A percentile compares a stretch with the other conserved stretches of the same genome.
Evolutionary conservation across 2,329 filamentous ascomycete species (phyloP).

Genomic region (Colletotrichum spaethianum): DNA sequence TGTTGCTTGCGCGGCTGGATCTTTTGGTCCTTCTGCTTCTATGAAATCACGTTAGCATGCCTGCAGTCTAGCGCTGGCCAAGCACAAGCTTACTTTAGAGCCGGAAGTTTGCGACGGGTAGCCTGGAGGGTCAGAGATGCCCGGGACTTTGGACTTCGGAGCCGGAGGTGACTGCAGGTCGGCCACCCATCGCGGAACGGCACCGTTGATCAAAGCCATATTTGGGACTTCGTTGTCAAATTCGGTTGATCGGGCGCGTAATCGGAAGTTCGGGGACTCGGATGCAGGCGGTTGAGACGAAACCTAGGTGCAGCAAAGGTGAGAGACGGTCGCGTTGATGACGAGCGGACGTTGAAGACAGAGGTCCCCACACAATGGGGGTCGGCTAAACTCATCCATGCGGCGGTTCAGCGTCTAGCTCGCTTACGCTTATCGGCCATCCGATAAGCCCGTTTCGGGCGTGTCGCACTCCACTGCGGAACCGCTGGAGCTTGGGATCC

Average conservation of each 20-base stretch:
- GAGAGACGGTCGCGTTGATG: neutral
- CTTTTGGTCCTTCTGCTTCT: slow-evolving; percentile 67
- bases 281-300: slow-evolving; percentile 13
- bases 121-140: slow-evolving; percentile 88
- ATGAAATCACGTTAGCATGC: slow-evolving; percentile 15
- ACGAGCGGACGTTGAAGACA: slow-evolving; percentile 25
- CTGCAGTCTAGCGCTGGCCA: neutral
- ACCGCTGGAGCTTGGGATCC: slow-evolving; percentile 34
- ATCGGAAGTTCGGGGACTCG: neutral
- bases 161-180: slow-evolving; percentile 81
- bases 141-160: slow-evolving; percentile 74
- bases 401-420: slow-evolving; percentile 17
- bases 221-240: neutral
- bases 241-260: neutral
- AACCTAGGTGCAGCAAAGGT: neutral
- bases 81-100: slow-evolving; percentile 66
- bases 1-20: slow-evolving; percentile 74
- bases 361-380: slow-evolving; percentile 13
- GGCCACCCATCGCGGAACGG: slow-evolving; percentile 83
- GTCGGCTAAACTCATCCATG: slow-evolving; percentile 24
- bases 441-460: slow-evolving; percentile 35
- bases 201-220: slow-evolving; percentile 45
- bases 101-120: slow-evolving; percentile 72
- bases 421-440: slow-evolving; percentile 33
- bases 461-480: slow-evolving; percentile 36